Evolutionary conservation across 1,284 basidiomycete species (phyloP).

Genomic region (Ceratobasidium sp.): DNA sequence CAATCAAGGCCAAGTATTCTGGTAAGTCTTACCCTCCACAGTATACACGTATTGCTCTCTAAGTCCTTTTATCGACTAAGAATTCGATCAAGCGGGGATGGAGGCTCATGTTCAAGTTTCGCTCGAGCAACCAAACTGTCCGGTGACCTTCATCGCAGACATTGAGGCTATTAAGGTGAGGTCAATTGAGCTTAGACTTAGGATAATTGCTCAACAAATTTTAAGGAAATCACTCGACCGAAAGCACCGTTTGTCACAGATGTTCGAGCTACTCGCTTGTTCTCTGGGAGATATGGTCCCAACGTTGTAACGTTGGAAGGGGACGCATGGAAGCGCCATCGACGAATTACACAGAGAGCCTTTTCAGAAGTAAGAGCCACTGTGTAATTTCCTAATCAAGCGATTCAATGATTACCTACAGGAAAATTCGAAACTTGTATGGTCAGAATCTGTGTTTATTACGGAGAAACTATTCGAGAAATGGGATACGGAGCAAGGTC

Average conservation of each 20-base stretch:
- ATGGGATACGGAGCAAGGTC: conserved; percentile 15
- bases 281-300: conserved; percentile 32
- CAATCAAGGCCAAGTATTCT: neutral
- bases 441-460: neutral
- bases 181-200: neutral
- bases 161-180: conserved; percentile 32
- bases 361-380: conserved; percentile 42
- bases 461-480: conserved; percentile 4
- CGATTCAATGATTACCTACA: neutral
- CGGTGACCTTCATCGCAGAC: conserved; percentile 14
- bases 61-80: neutral
- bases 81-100: conserved; percentile 30
- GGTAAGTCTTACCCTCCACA: neutral
- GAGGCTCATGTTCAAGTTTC: conserved; percentile 32
- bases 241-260: conserved; percentile 11
- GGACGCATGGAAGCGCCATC: conserved; percentile 44
- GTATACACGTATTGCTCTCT: neutral
- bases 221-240: conserved; percentile 12
- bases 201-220: neutral
- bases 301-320: conserved; percentile 44
- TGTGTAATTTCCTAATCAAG: neutral
- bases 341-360: conserved; percentile 39
- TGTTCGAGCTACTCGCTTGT: neutral
- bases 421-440: conserved; percentile 5
- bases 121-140: neutral